phyloP scores from a whole-genome alignment of 768 basidiomycete genomes.

The Mycena venus region DNA sequence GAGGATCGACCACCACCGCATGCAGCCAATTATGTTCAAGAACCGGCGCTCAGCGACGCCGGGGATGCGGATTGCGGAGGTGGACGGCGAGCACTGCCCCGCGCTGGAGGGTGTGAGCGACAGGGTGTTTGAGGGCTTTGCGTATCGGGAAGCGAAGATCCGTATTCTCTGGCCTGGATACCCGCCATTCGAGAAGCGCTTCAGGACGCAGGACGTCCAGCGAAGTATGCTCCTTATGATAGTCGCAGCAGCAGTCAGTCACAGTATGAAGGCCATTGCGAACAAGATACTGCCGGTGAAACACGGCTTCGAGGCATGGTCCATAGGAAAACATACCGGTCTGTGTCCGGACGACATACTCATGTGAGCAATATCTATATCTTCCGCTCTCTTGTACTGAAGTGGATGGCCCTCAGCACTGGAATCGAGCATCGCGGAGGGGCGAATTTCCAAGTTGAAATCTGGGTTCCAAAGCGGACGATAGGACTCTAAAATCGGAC shows the following conservation, averaged over 20 bases:
- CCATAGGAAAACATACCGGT: constrained; percentile 40
- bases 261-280: constrained; percentile 46
- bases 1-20: constrained; percentile 19
- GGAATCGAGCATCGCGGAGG: constrained; percentile 30
- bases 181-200: constrained; percentile 53
- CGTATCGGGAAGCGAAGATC: constrained; percentile 50
- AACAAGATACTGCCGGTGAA: constrained; percentile 45
- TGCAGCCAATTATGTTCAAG: constrained; percentile 25
- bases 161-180: constrained; percentile 63
- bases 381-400: constrained; percentile 32
- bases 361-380: constrained; percentile 46
- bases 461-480: constrained; percentile 26
- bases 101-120: constrained; percentile 29
- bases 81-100: constrained; percentile 8
- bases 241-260: constrained; percentile 46
- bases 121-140: constrained; percentile 35
- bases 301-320: constrained; percentile 54
- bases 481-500: constrained; percentile 2
- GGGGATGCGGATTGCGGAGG: constrained; percentile 3
- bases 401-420: background rate
- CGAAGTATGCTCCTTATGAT: constrained; percentile 46
- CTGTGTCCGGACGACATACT: constrained; percentile 52
- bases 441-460: constrained; percentile 32
- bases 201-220: constrained; percentile 48
- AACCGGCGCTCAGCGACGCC: background rate